These are phyloP conservation scores for Mucor racemosus DNA, from an alignment of 371 early-diverging fungal genomes.

Conservation along the genomic window DNA sequence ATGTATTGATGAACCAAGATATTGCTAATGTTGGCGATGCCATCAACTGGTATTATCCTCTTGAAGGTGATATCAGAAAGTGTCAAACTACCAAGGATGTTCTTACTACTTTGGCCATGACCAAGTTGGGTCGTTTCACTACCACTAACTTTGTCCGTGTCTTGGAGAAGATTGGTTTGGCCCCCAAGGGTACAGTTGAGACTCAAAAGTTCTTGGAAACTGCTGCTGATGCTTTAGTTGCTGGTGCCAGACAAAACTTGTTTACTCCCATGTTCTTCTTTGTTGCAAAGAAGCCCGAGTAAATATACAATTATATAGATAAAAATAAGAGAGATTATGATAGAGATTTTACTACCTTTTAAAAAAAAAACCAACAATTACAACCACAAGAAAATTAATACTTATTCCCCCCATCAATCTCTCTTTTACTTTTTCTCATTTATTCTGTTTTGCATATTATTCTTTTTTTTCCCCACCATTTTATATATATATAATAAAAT, in stretches of 20 bases:
- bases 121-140: slow-evolving; percentile 60
- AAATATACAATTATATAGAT: neutral
- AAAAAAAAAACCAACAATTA: neutral
- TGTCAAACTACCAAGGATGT: slow-evolving; percentile 66
- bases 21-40: slow-evolving; percentile 69
- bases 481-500: neutral
- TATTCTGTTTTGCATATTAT: slow-evolving; percentile 4
- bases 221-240: slow-evolving; percentile 82
- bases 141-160: slow-evolving; percentile 69
- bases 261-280: slow-evolving; percentile 96
- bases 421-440: neutral
- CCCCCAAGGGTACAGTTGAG: slow-evolving; percentile 83
- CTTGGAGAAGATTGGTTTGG: slow-evolving; percentile 80
- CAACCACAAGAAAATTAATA: neutral
- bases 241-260: slow-evolving; percentile 74
- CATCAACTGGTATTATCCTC: slow-evolving; percentile 83
- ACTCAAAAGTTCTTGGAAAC: slow-evolving; percentile 78
- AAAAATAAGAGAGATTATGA: neutral
- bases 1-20: slow-evolving; percentile 72
- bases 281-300: slow-evolving; percentile 83
- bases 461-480: neutral
- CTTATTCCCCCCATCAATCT: slow-evolving; percentile 2
- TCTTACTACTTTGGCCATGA: slow-evolving; percentile 58
- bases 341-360: neutral
- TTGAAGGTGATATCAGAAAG: slow-evolving; percentile 67